Evolutionary conservation across 2,329 filamentous ascomycete genomes (phyloP), one percentile per base, ranked within the genome.

Genomic region (Cyphellophora attinorum): DNA sequence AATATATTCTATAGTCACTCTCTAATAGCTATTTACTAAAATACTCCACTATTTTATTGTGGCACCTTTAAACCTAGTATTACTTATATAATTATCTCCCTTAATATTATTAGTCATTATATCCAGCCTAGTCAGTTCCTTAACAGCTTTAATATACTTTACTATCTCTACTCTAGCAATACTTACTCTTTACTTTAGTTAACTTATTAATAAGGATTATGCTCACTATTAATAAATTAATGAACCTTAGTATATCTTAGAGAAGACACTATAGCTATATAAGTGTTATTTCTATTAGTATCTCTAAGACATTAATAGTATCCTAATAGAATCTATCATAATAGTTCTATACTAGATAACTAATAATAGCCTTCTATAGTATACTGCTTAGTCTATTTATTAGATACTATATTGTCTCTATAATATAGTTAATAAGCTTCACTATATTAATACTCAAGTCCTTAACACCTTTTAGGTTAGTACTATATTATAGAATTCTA

Each of bases 401-500:
- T 25, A 25, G 21, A n/a, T 25, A n/a, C n/a, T 25, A 25, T 8
- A 8, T 25, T 8, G 8, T 8, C 8, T n/a, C 8, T n/a, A 25
- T n/a, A 8, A 8, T n/a, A 25, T 8, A 25, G n/a, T 25, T n/a
- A 25, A 25, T 8, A 8, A 8, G n/a, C 21, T 25, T 8, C n/a
- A 25, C n/a, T 25, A 25, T n/a, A 25, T 25, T 8, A n/a, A 25
- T 8, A n/a, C 21, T n/a, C 8, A 25, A 25, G 8, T 8, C 8
- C n/a, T 25, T 8, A 25, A 25, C n/a, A 25, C 21, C 8, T 25
- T 25, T n/a, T n/a, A 25, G n/a, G 21, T 25, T 25, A 25, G 21
- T n/a, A 25, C 21, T 25, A n/a, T 25, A 25, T 25, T 25, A 25
- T 25, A 25, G 8, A 8, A 25, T 25, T 25, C 21, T 25, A 25